These are phyloP conservation scores for Daldinia childiae DNA, from an alignment of 495 filamentous ascomycete species.

Conservation along the genomic window DNA sequence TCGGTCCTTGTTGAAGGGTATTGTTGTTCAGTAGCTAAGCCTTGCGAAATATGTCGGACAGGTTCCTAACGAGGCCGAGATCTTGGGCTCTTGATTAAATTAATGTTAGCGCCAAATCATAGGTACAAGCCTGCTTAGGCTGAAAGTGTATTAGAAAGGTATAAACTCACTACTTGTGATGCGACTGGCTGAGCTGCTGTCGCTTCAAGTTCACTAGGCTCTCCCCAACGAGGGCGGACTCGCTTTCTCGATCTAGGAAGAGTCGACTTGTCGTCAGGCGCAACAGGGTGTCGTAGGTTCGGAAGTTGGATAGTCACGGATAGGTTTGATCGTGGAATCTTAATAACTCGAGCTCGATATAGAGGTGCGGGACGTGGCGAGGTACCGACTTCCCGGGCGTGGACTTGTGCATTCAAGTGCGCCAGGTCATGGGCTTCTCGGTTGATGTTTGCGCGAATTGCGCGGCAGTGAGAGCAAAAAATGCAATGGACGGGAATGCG, in stretches of 20 bases:
- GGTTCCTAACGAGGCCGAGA: conserved; percentile 30
- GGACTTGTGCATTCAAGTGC: background rate
- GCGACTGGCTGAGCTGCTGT: background rate
- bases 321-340: conserved; percentile 10
- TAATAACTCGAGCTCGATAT: background rate
- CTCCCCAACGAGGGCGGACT: background rate
- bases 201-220: background rate
- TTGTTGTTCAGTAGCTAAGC: background rate
- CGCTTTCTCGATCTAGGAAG: conserved; percentile 18
- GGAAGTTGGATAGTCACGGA: conserved; percentile 31
- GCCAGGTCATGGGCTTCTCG: conserved; percentile 2
- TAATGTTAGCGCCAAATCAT: conserved; percentile 5
- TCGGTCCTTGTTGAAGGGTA: background rate
- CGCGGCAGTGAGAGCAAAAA: conserved; percentile 20
- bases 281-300: background rate
- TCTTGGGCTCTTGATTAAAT: conserved; percentile 2
- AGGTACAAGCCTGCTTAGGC: background rate
- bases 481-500: conserved; percentile 18
- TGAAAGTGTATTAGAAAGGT: background rate
- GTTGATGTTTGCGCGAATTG: background rate
- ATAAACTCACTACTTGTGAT: conserved; percentile 13
- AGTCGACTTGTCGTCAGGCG: background rate
- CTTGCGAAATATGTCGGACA: conserved; percentile 2
- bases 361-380: background rate
- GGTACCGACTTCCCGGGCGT: conserved; percentile 4